Percentiles rank a stretch among this genome's conserved stretches.
Evolutionary conservation across 441 rosid genomes (phyloP).

Genomic region (Gossypium schwendimanii): DNA sequence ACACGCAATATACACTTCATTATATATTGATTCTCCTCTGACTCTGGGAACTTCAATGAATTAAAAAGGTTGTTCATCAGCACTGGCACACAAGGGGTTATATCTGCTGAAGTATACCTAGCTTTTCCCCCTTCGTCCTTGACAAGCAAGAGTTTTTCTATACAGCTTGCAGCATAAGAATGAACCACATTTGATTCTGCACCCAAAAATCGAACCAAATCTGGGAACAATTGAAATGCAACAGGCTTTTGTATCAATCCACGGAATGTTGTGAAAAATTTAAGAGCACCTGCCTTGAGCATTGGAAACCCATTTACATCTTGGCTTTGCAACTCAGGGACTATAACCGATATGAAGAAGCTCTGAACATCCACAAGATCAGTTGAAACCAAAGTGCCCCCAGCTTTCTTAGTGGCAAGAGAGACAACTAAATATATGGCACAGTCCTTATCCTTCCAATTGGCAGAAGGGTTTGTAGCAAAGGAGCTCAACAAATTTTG

Average conservation of each 20-base stretch:
- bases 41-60: constrained; percentile 70
- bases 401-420: constrained; percentile 79
- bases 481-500: constrained; percentile 58
- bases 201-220: constrained; percentile 61
- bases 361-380: constrained; percentile 79
- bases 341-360: constrained; percentile 63
- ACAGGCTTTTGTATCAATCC: constrained; percentile 57
- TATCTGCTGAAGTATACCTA: constrained; percentile 54
- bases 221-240: constrained; percentile 59
- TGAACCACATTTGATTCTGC: constrained; percentile 90
- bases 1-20: constrained; percentile 97
- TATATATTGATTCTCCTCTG: constrained; percentile 86
- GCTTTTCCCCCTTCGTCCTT: constrained; percentile 70
- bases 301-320: constrained; percentile 69
- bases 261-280: constrained; percentile 76
- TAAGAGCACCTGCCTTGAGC: constrained; percentile 92
- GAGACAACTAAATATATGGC: constrained; percentile 89
- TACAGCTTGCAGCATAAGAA: constrained; percentile 90
- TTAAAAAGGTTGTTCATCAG: constrained; percentile 69
- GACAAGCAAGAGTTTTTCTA: constrained; percentile 82
- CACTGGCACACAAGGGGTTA: constrained; percentile 46
- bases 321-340: constrained; percentile 74
- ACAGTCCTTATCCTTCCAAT: constrained; percentile 97
- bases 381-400: constrained; percentile 68
- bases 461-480: constrained; percentile 51